phyloP scores from a whole-genome alignment of 345 rosid species.

The Eutrema heterophyllum region DNA sequence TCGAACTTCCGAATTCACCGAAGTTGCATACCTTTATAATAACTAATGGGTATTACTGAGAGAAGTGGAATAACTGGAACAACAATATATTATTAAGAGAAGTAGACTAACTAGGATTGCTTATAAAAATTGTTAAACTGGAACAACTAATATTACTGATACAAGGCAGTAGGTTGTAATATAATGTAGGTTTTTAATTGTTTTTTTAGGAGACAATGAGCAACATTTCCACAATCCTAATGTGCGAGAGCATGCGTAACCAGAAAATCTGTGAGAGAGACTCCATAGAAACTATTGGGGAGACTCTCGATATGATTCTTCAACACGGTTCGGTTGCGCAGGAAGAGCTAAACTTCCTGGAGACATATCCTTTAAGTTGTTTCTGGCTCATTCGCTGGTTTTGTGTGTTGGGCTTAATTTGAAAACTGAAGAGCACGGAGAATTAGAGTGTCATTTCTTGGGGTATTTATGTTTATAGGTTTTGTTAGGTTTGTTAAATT shows the following conservation, averaged over 20 bases:
- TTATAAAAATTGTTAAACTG: too few relatives aligned
- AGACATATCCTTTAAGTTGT: neutral
- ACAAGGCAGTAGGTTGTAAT: too few relatives aligned
- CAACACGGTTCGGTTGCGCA: neutral
- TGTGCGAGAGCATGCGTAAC: neutral
- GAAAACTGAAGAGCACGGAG: neutral
- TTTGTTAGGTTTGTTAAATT: neutral
- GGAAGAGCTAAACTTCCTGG: neutral
- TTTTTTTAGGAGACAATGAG: too few relatives aligned
- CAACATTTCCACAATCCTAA: too few relatives aligned
- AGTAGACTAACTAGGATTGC: too few relatives aligned
- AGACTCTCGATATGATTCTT: slow-evolving; percentile 9
- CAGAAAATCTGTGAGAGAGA: slow-evolving; percentile 6
- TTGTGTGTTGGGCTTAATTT: neutral
- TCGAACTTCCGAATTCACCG: too few relatives aligned
- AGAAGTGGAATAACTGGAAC: too few relatives aligned
- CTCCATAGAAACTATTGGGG: neutral
- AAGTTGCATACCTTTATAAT: too few relatives aligned
- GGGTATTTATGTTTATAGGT: neutral
- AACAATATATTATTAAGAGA: too few relatives aligned
- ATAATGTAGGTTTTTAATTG: too few relatives aligned
- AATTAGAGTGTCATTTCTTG: neutral
- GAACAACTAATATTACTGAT: too few relatives aligned
- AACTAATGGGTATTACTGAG: too few relatives aligned
- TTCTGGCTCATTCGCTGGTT: neutral